Conservation (phyloP, 139 green algal species). For the Pedinophyceae sp. region DNA sequence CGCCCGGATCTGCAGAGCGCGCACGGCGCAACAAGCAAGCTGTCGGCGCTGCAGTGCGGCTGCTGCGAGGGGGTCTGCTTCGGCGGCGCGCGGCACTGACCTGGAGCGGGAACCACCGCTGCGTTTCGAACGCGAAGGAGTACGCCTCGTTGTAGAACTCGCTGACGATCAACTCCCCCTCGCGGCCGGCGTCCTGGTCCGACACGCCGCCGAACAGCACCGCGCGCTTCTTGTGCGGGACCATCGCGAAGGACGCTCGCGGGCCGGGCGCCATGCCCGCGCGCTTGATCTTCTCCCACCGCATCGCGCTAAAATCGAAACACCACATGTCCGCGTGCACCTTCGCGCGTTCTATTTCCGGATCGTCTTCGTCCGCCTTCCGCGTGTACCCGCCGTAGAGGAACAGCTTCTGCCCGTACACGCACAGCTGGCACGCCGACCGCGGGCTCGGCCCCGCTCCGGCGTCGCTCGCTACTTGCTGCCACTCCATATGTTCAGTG, state of each 20-base stretch:
- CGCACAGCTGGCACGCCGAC: constrained; percentile 49
- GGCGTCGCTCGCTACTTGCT: constrained; percentile 14
- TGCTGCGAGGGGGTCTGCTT: no score
- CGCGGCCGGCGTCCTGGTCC: constrained; percentile 51
- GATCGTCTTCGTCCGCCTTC: constrained; percentile 41
- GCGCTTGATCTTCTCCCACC: constrained; percentile 85
- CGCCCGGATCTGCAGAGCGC: no score
- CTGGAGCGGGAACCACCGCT: constrained; percentile 51
- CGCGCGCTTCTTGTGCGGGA: constrained; percentile 43
- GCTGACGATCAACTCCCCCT: constrained; percentile 23
- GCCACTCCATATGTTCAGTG: constrained; percentile 57
- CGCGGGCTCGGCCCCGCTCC: constrained; percentile 27
- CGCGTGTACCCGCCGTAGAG: constrained; percentile 78
- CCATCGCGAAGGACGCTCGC: constrained; percentile 61
- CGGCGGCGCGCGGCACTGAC: constrained; percentile 27
- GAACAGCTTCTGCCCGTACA: constrained; percentile 52
- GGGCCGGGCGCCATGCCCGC: constrained; percentile 60
- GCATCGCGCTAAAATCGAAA: constrained; percentile 35
- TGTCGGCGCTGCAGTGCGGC: no score
- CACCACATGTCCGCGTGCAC: constrained; percentile 76
- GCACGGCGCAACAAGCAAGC: no score
- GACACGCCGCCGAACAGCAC: constrained; percentile 85
- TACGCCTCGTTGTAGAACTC: constrained; percentile 81
- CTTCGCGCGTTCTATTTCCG: constrained; percentile 59
- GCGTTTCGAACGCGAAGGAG: constrained; percentile 50